Percentiles rank a stretch among this genome's conserved stretches.
Conservation (phyloP, 441 rosid genomes). For the Eutrema salsugineum region DNA sequence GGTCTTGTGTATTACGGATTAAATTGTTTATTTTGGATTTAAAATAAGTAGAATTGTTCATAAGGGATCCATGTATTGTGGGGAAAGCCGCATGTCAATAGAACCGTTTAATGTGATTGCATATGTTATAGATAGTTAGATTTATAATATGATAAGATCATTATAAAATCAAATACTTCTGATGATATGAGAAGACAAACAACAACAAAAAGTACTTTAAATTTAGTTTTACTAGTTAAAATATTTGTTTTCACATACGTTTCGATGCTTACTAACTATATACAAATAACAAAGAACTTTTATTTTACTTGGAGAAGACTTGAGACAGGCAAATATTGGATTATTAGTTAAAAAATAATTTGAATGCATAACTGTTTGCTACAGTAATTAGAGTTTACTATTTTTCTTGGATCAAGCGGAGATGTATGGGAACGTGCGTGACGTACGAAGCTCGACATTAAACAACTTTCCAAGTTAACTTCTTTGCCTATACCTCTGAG, state of each 20-base stretch:
- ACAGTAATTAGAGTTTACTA: slow-evolving; percentile 6
- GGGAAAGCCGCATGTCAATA: background rate
- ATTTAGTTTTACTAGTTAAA: background rate
- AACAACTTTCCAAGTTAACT: slow-evolving; percentile 26
- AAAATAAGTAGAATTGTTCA: background rate
- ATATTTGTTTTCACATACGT: background rate
- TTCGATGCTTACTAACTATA: background rate
- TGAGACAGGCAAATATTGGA: background rate
- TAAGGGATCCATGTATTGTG: background rate
- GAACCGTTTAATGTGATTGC: background rate
- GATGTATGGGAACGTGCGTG: slow-evolving; percentile 25
- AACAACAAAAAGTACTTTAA: background rate
- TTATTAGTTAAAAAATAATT: background rate
- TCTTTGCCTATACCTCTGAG: background rate
- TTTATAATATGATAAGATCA: background rate
- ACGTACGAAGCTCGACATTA: slow-evolving; percentile 9
- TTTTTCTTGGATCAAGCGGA: slow-evolving; percentile 24
- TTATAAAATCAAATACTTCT: background rate
- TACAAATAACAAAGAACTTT: background rate
- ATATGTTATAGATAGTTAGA: background rate
- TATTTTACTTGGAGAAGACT: background rate
- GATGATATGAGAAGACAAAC: background rate
- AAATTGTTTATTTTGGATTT: too few species aligned
- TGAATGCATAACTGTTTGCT: background rate
- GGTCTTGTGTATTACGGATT: too few species aligned